Conservation (phyloP, 495 filamentous ascomycete genomes). For the Aspergillus bertholletiae region DNA sequence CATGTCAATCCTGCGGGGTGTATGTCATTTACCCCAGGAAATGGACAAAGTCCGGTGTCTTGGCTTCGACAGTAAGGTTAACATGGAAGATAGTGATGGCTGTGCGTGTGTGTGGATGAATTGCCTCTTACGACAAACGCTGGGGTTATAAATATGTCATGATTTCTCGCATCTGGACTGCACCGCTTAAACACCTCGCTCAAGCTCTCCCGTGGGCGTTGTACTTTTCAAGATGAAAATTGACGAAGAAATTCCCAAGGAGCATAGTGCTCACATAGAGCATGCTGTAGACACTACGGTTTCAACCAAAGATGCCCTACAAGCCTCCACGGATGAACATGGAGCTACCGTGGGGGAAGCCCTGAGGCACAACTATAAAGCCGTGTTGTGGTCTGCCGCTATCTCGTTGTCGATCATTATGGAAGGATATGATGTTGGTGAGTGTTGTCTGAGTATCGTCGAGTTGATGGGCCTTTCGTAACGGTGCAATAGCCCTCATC, state of each 20-base stretch:
- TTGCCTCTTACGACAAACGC: neutral
- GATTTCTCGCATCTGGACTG: neutral
- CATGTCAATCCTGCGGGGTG: neutral
- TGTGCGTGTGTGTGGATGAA: neutral
- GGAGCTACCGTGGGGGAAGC: slow-evolving; percentile 27
- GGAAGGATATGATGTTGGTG: slow-evolving; percentile 49
- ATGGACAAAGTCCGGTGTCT: neutral
- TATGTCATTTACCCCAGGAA: neutral
- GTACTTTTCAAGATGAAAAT: neutral
- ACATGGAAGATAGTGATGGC: neutral
- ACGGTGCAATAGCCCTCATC: slow-evolving; percentile 27
- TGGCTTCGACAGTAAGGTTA: neutral
- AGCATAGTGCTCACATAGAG: slow-evolving; percentile 7
- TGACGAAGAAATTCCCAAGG: neutral
- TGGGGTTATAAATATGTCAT: neutral
- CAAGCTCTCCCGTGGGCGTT: neutral
- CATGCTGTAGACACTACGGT: slow-evolving; percentile 3
- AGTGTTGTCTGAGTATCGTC: neutral
- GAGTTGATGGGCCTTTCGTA: neutral
- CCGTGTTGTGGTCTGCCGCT: slow-evolving; percentile 44
- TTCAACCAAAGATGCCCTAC: slow-evolving; percentile 25
- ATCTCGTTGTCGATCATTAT: slow-evolving; percentile 46
- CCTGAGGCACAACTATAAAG: slow-evolving; percentile 43
- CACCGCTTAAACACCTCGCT: neutral
- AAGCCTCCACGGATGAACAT: slow-evolving; percentile 32